Evolutionary conservation across 2,329 filamentous ascomycete species (phyloP).

Genomic region (Hypoxylon sp.): DNA sequence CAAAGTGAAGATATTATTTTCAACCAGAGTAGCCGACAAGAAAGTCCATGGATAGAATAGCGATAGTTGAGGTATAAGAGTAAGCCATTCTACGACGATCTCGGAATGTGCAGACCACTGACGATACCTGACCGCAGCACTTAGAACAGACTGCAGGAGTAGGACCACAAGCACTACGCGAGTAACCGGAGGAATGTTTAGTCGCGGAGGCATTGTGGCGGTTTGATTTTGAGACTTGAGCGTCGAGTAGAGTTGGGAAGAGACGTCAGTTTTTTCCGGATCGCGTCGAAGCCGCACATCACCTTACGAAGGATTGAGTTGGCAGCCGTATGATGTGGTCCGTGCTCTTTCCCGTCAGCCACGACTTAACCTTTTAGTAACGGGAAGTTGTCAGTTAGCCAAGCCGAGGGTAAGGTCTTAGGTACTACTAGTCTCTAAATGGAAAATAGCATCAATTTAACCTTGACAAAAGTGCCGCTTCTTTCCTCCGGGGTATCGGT

Average conservation of each 20-base stretch:
- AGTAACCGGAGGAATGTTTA: constrained; percentile 94
- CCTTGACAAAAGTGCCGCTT: constrained; percentile 31
- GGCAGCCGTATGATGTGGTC: constrained; percentile 29
- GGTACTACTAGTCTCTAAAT: constrained; percentile 23
- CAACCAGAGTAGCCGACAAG: constrained; percentile 85
- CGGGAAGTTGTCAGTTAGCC: constrained; percentile 9
- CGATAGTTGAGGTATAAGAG: constrained; percentile 85
- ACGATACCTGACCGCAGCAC: constrained; percentile 80
- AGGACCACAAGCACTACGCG: constrained; percentile 82
- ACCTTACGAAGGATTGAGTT: constrained; percentile 31
- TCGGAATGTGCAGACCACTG: constrained; percentile 73
- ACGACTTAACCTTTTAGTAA: constrained; percentile 3
- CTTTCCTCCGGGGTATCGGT: background rate
- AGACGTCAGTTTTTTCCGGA: constrained; percentile 40
- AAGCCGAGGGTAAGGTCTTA: constrained; percentile 12
- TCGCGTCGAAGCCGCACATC: constrained; percentile 40
- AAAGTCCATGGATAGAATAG: constrained; percentile 95
- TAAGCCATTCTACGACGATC: constrained; percentile 86
- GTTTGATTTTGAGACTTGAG: constrained; percentile 36
- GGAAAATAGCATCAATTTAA: constrained; percentile 33
- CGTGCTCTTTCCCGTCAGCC: constrained; percentile 30
- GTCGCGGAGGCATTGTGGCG: constrained; percentile 78
- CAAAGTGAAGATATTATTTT: constrained; percentile 92
- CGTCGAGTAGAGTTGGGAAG: constrained; percentile 33
- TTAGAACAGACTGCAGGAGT: constrained; percentile 83